Conservation (phyloP, 345 rosid genomes). For the Moricandia moricandioides region DNA sequence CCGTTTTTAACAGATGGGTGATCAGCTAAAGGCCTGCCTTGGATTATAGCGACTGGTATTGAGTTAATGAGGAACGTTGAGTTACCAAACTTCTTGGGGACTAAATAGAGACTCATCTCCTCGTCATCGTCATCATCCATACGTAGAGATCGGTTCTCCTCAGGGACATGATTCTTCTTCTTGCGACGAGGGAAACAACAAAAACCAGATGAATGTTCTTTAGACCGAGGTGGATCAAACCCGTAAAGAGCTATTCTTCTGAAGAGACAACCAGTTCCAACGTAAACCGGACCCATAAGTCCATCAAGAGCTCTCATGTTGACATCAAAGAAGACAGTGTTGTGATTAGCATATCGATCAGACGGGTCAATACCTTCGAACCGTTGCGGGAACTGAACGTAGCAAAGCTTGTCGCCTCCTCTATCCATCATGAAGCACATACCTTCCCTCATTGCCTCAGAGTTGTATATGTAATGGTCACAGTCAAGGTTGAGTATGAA, state of each 20-base stretch:
- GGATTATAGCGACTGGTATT: conserved; percentile 83
- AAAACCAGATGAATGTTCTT: conserved; percentile 63
- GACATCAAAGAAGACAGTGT: conserved; percentile 96
- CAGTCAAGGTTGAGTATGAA: conserved; percentile 97
- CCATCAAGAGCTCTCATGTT: conserved; percentile 99
- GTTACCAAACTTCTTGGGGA: conserved; percentile 89
- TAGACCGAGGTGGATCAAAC: conserved; percentile 84
- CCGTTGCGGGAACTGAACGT: conserved; percentile 95
- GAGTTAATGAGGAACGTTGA: conserved; percentile 80
- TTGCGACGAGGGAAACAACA: conserved; percentile 62
- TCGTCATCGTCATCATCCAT: conserved; percentile 90
- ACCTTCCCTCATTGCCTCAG: conserved; percentile 91
- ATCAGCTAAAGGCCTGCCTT: conserved; percentile 96
- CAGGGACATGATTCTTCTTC: conserved; percentile 52
- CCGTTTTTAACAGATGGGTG: conserved; percentile 93
- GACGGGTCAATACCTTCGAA: conserved; percentile 99
- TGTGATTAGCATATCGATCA: conserved; percentile 95
- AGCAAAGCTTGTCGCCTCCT: conserved; percentile 92
- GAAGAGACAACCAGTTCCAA: conserved; percentile 96
- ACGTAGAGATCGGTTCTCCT: conserved; percentile 74
- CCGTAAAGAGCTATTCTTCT: conserved; percentile 92
- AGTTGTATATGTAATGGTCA: conserved; percentile 96
- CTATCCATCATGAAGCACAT: conserved; percentile 99
- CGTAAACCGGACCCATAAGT: conserved; percentile 95
- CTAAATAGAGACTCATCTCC: conserved; percentile 65